Evolutionary conservation across 257 asterid genomes (phyloP), one percentile per base, ranked within the genome.

Genomic region (Solanum peruvianum): DNA sequence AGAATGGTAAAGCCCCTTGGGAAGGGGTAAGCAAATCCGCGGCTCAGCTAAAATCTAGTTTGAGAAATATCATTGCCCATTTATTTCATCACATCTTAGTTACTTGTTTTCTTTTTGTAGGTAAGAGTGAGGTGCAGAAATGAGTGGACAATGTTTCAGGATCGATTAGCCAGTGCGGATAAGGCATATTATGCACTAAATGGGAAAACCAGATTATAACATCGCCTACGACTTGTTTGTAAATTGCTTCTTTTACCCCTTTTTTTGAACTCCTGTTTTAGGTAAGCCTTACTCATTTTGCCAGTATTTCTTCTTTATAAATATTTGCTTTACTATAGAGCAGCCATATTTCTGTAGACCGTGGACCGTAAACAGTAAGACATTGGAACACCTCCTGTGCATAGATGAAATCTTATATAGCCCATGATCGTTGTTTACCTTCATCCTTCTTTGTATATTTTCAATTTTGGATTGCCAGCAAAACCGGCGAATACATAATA

Each of bases 111-210:
- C 42, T 18, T 12, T 70, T 71, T 35, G 39, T 82, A 88, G 90
- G 90, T 88, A 42, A 86, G 88, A 82, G 88, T 86, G 70, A 80
- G 90, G 86, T 88, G 90, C 45, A 86, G 88, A 88, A 41, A 39
- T 14, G 90, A 88, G 66, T 88, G 90, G 90, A 86, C 88, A 41
- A 72, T 85, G 88, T 88, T 88, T 73, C 90, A 88, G 42, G 88
- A 88, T 52, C 90, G 90, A 15, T 73, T 88, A 20, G 87, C 88
- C 6, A 71, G 44, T 81, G 90, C 90, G 6, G 90, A 88, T 45
- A 88, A 88, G 88, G 56, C 56, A 35, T 88, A 86, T 71, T 88
- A 86, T 56, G 85, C 77, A 27, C 88, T 86, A 58, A 66, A 67
- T 58, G 88, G 72, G 37, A 67, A 60, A 67, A 71, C 64, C 72